Conservation (phyloP, 805 yeast genomes). For the Yamadazyma olivae region DNA sequence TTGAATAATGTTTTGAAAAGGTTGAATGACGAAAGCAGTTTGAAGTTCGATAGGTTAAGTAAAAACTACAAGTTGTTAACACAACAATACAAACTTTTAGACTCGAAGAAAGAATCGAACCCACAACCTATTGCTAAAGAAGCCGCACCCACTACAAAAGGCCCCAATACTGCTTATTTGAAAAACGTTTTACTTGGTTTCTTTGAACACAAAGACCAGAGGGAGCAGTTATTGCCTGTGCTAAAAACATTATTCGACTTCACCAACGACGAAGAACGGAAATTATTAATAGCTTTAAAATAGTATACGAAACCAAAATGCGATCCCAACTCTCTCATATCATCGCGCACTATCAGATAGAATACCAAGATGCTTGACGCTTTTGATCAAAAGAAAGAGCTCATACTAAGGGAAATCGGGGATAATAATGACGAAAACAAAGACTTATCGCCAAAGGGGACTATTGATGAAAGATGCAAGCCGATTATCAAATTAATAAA, state of each 20-base stretch:
- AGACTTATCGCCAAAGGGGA: slow-evolving; percentile 85
- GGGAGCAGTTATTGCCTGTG: slow-evolving; percentile 82
- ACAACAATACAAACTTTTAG: slow-evolving; percentile 50
- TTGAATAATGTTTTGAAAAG: slow-evolving; percentile 52
- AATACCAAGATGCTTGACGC: slow-evolving; percentile 39
- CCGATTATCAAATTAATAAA: slow-evolving; percentile 74
- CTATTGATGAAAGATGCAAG: slow-evolving; percentile 69
- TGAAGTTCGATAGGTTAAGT: slow-evolving; percentile 65
- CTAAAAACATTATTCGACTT: slow-evolving; percentile 70
- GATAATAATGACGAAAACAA: slow-evolving; percentile 40
- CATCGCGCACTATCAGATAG: no score
- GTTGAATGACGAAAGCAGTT: slow-evolving; percentile 62
- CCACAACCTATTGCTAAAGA: slow-evolving; percentile 7
- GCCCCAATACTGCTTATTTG: slow-evolving; percentile 58
- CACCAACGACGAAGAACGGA: slow-evolving; percentile 67
- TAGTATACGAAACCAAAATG: slow-evolving; percentile 9
- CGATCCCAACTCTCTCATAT: not conserved
- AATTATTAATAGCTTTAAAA: slow-evolving; percentile 57
- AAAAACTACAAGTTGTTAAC: slow-evolving; percentile 67
- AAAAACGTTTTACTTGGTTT: slow-evolving; percentile 91
- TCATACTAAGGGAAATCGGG: slow-evolving; percentile 52
- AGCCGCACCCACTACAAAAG: slow-evolving; percentile 9
- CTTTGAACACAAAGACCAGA: slow-evolving; percentile 88
- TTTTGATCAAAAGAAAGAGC: slow-evolving; percentile 63
- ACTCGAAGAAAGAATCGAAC: slow-evolving; percentile 18